A percentile compares a stretch with the other conserved stretches of the same genome.
Conservation (phyloP, 805 yeast genomes). For the Komagataella pastoris region DNA sequence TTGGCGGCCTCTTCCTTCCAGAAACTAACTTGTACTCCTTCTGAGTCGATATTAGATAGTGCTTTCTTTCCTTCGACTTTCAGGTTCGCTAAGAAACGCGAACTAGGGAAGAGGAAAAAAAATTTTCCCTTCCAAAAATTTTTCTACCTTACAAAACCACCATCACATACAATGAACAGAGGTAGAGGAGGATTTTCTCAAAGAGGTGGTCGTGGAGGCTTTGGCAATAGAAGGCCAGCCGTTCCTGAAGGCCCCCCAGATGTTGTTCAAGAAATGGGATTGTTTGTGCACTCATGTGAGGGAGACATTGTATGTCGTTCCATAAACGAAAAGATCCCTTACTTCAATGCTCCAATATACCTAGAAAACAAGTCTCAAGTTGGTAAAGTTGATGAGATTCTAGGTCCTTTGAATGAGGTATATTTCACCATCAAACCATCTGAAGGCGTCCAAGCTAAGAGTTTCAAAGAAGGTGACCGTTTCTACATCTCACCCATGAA, state of each 20-base stretch:
- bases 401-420: constrained; percentile 97
- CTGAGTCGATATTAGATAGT: background rate
- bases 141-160: background rate
- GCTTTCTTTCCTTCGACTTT: background rate
- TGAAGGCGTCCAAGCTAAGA: constrained; percentile 90
- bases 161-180: constrained; percentile 38
- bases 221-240: constrained; percentile 47
- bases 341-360: constrained; percentile 96
- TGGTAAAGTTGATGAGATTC: constrained; percentile 96
- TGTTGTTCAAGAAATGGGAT: constrained; percentile 86
- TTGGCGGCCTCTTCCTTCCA: background rate
- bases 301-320: constrained; percentile 96
- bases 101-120: background rate
- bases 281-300: constrained; percentile 85
- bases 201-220: constrained; percentile 51
- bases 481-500: constrained; percentile 93
- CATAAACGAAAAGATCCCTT: constrained; percentile 87
- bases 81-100: background rate
- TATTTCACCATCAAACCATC: constrained; percentile 91
- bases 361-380: constrained; percentile 91
- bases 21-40: background rate
- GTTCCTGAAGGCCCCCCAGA: constrained; percentile 93
- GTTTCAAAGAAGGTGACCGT: constrained; percentile 93
- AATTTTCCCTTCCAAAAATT: background rate
- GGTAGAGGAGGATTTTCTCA: constrained; percentile 43